Evolutionary conservation across 805 yeast genomes (phyloP).

Genomic region (Ascoidea rubescens): DNA sequence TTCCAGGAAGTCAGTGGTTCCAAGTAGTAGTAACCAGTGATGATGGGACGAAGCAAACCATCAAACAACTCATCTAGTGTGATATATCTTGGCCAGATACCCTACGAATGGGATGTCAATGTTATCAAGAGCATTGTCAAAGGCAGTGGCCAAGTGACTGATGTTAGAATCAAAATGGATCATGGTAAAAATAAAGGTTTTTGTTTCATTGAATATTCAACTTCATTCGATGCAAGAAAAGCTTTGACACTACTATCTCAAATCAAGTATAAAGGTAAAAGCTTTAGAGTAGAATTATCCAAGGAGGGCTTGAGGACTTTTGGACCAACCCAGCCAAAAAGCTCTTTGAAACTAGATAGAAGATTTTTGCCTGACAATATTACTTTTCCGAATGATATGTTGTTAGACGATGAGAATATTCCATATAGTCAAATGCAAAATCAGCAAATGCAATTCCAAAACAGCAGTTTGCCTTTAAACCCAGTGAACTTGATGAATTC

Average conservation of each 20-base stretch:
- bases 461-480: neutral
- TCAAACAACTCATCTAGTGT: conserved; percentile 18
- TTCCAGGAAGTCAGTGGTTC: too few species aligned
- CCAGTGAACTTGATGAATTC: neutral
- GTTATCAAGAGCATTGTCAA: conserved; percentile 50
- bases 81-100: conserved; percentile 48
- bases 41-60: too few species aligned
- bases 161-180: conserved; percentile 49
- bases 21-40: too few species aligned
- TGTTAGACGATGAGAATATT: conserved; percentile 5
- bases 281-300: conserved; percentile 41
- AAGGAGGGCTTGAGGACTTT: conserved; percentile 39
- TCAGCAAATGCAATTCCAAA: neutral
- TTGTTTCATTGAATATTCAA: conserved; percentile 45
- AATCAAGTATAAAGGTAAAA: conserved; percentile 31
- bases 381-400: conserved; percentile 38
- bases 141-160: conserved; percentile 60
- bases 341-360: conserved; percentile 29
- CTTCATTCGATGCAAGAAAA: conserved; percentile 35
- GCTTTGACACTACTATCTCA: conserved; percentile 32
- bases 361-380: conserved; percentile 41
- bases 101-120: conserved; percentile 59
- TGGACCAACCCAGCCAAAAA: conserved; percentile 23
- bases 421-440: too few species aligned
- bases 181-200: conserved; percentile 52